Base-by-base conservation (phyloP, 2,329 filamentous ascomycete species). In the Cladorrhinum sp. region DNA sequence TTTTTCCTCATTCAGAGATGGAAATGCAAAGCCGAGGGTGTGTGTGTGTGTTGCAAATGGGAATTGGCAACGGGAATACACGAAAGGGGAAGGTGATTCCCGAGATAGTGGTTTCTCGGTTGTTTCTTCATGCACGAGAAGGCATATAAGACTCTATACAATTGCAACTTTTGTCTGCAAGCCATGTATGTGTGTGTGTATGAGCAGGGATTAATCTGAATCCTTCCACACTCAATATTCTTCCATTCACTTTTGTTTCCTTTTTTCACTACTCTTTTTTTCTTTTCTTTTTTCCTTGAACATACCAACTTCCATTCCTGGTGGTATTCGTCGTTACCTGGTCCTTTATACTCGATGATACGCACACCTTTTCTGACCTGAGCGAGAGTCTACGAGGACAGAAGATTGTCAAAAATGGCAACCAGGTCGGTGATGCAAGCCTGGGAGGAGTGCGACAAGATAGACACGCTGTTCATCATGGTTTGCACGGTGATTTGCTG, bases 401-500 rank as follows among this genome's bases (percentile, higher is more conserved):
- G 18, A 18, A 28, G 8, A 28, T 9, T 3, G 36, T 12, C 30
- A 20, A 57, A 54, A 30, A 53, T 39, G 21, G 62, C 62, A 58
- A 67, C 71, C 33, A 72, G 73, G n/a, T 67, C 73, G 8, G 71
- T 78, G n/a, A 66, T 76, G 42, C 64, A 75, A 46, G 79, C 77
- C 20, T 82, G 80, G 79, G 78, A 80, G 57, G 74, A 76, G 54
- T 83, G 80, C 69, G 76, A 80, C 68, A 77, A 79, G 62, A 80
- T 71, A n/a, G 80, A 83, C 66, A 82, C 80, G 0, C 70, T 79
- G 50, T 81, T 81, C 67, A 75, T 82, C 52, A 73, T 82, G 7
- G 73, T 80, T n/a, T 81, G 79, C 68, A 78, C 74, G 20, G 77
- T 80, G 33, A 79, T 82, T 63, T 82, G 79, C 67, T 81, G 79